Evolutionary conservation across 805 yeast genomes (phyloP).

Genomic region (Metschnikowia noctiluminum): DNA sequence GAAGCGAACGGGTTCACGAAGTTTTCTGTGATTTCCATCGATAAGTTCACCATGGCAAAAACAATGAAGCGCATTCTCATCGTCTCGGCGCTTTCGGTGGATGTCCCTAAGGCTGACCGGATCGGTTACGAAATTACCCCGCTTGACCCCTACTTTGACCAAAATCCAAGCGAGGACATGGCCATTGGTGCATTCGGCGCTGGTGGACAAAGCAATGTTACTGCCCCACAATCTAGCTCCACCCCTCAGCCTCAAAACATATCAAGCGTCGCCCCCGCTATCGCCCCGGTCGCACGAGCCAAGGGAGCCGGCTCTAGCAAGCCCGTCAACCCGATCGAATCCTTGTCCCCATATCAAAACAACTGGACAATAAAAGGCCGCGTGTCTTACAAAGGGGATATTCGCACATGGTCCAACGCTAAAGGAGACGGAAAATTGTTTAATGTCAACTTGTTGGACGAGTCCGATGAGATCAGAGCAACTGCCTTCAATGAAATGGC

Average conservation of each 20-base stretch:
- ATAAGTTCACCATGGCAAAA: slow-evolving; percentile 43
- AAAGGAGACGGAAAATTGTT: slow-evolving; percentile 89
- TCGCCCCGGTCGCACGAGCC: slow-evolving; percentile 4
- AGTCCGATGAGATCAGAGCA: slow-evolving; percentile 93
- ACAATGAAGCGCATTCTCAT: slow-evolving; percentile 48
- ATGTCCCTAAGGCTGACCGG: slow-evolving; percentile 36
- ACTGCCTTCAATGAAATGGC: slow-evolving; percentile 90
- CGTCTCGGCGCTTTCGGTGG: slow-evolving; percentile 45
- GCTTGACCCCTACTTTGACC: slow-evolving; percentile 56
- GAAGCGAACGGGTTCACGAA: slow-evolving; percentile 44
- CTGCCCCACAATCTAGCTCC: slow-evolving; percentile 2
- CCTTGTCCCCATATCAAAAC: slow-evolving; percentile 85
- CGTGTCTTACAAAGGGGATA: slow-evolving; percentile 81
- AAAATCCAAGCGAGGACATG: slow-evolving; percentile 55
- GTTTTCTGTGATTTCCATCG: slow-evolving; percentile 39
- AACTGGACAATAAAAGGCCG: slow-evolving; percentile 93
- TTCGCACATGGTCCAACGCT: slow-evolving; percentile 82
- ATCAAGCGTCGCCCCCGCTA: slow-evolving; percentile 15
- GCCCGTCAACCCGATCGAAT: slow-evolving; percentile 69
- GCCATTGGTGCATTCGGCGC: slow-evolving; percentile 12
- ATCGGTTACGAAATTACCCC: slow-evolving; percentile 34
- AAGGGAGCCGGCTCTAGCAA: slow-evolving; percentile 5
- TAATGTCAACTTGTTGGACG: slow-evolving; percentile 84
- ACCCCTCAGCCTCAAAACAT: slow-evolving; percentile 13
- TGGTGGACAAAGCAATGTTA: no score